phyloP scores from a whole-genome alignment of 2,329 filamentous ascomycete species.

The Fusarium neocosmosporiellum region DNA sequence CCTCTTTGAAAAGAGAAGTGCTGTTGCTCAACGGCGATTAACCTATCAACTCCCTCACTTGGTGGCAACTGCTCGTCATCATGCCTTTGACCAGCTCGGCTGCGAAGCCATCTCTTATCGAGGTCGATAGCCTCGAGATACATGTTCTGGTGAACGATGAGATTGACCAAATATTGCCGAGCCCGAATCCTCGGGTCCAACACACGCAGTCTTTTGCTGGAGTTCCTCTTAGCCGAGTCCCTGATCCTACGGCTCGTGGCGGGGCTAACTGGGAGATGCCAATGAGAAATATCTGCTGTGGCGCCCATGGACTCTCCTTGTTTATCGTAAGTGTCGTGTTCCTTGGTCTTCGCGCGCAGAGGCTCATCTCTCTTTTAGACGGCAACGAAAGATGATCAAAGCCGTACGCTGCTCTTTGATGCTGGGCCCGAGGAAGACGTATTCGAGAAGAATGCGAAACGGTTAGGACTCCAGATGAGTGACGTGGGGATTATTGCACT shows the following conservation, averaged over 20 bases:
- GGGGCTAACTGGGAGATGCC: slow-evolving; percentile 57
- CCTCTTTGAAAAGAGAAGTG: neutral
- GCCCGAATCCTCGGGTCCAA: slow-evolving; percentile 55
- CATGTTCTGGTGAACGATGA: slow-evolving; percentile 66
- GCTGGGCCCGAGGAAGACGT: slow-evolving; percentile 62
- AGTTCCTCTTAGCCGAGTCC: slow-evolving; percentile 52
- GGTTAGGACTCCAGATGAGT: slow-evolving; percentile 29
- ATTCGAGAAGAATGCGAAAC: slow-evolving; percentile 60
- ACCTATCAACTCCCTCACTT: neutral
- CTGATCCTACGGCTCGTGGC: slow-evolving; percentile 49
- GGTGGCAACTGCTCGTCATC: neutral
- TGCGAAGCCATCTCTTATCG: neutral
- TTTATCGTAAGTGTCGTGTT: slow-evolving; percentile 53
- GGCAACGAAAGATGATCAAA: slow-evolving; percentile 55
- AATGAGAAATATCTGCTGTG: slow-evolving; percentile 63
- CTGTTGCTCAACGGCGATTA: neutral
- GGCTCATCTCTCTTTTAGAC: slow-evolving; percentile 49
- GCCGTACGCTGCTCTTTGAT: slow-evolving; percentile 54
- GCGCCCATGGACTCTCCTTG: slow-evolving; percentile 65
- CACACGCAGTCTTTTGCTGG: slow-evolving; percentile 56
- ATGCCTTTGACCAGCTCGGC: neutral
- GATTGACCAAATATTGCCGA: slow-evolving; percentile 62
- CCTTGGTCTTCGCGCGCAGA: neutral
- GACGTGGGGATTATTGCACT: slow-evolving; percentile 60
- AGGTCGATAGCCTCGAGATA: slow-evolving; percentile 54